Evolutionary conservation across 2,329 filamentous ascomycete species (phyloP), one percentile per base, ranked within the genome.

Genomic region (Trichoderma harzianum): DNA sequence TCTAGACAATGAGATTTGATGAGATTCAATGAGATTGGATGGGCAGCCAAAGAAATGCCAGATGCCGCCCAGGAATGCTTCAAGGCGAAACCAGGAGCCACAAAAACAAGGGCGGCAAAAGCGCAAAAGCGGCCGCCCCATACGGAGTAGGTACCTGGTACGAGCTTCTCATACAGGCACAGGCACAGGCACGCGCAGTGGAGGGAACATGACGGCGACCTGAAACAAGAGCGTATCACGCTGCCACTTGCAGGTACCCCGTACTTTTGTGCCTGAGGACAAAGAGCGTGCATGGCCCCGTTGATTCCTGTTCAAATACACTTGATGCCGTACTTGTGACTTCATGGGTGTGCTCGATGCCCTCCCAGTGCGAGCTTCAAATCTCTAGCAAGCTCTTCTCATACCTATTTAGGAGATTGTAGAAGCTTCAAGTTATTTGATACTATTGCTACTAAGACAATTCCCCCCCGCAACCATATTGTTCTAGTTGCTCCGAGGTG

Each of bases 171-270:
- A 51, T 51, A 24, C 43, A 47, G n/a, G n/a, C n/a, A 51, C 43
- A 16, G 18, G 39, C 43, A 47, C 43, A 47, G 43, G 43, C 32
- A 21, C 43, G 51, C 51, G 21, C 51, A 14, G 63, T 55, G 47
- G 47, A 66, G 63, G 43, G 43, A 21, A 51, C 43, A 51, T 21
- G 51, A 36, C 51, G 7, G 32, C 64, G n/a, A 67, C 64, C 64
- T 67, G 64, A 67, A 67, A 67, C 64, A 67, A 26, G 28, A 55
- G 64, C 18, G 64, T 67, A 58, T 67, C 64, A 67, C 64, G 39
- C 32, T 34, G 51, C 28, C 64, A 28, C 32, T 16, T 16, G 28
- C 34, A 24, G 0, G 58, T 62, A 39, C 34, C n/a, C 51, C 64
- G 32, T 67, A 58, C 51, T 32, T 32, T 32, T 58, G 32, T 11